phyloP scores from a whole-genome alignment of 208 protist species.

The Blastocrithidia nonstop region DNA sequence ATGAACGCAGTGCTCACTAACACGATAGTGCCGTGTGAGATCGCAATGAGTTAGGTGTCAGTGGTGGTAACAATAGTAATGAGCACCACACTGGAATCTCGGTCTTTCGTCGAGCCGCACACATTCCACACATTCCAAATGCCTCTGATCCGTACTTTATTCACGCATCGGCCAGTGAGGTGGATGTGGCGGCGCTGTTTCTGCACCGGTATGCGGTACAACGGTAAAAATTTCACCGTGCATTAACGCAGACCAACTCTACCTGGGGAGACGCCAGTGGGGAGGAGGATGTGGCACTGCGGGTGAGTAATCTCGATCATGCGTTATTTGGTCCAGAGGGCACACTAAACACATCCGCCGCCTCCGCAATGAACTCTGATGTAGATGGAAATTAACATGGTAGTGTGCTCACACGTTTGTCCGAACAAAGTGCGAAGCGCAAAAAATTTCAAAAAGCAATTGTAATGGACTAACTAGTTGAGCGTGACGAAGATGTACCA shows the following conservation, averaged over 20 bases:
- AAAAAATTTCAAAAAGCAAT: not conserved
- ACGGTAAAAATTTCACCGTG: constrained; percentile 70
- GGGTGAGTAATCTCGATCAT: constrained; percentile 44
- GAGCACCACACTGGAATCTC: constrained; percentile 23
- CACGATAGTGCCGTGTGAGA: too few relatives aligned
- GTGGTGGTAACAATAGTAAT: not conserved
- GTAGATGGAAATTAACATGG: not conserved
- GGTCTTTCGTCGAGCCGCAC: constrained; percentile 61
- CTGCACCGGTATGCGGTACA: constrained; percentile 84
- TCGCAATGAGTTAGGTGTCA: too few relatives aligned
- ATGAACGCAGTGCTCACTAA: too few relatives aligned
- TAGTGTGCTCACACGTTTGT: not conserved
- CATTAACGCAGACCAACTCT: constrained; percentile 57
- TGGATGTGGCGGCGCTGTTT: constrained; percentile 76
- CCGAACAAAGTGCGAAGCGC: not conserved
- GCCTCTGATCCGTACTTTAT: constrained; percentile 82
- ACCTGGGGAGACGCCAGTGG: constrained; percentile 77
- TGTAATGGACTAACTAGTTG: too few relatives aligned
- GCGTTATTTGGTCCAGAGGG: constrained; percentile 73
- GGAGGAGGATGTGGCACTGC: constrained; percentile 61
- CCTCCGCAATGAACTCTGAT: constrained; percentile 7
- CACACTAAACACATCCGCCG: too few relatives aligned
- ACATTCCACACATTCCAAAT: constrained; percentile 53
- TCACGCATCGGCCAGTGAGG: constrained; percentile 55
- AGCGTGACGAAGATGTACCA: too few relatives aligned